Percentiles rank a stretch among this genome's conserved stretches.
Evolutionary conservation across 2,329 filamentous ascomycete species (phyloP).

Genomic region (Coniochaeta sp.): DNA sequence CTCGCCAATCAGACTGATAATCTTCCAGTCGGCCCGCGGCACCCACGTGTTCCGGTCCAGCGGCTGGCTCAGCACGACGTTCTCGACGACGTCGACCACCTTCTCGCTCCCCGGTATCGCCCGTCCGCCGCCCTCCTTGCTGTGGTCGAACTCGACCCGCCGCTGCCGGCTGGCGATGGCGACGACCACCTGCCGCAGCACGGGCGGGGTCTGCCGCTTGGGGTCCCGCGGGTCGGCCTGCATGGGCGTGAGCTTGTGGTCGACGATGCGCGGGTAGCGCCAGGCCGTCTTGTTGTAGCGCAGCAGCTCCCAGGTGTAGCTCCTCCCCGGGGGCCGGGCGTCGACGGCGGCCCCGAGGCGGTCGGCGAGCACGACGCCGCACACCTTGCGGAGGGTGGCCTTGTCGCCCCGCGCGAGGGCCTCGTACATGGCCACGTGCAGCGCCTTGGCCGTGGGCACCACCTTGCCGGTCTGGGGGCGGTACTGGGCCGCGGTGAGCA

Average conservation of each 20-base stretch:
- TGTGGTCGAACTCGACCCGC: slow-evolving; percentile 32
- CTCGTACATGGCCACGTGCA: slow-evolving; percentile 55
- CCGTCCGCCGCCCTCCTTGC: slow-evolving; percentile 20
- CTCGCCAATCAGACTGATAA: slow-evolving; percentile 57
- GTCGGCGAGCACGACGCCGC: slow-evolving; percentile 42
- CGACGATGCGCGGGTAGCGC: slow-evolving; percentile 42
- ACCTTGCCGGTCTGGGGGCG: slow-evolving; percentile 33
- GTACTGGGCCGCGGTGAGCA: slow-evolving; percentile 34
- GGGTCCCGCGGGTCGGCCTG: not conserved
- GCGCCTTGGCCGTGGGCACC: slow-evolving; percentile 44
- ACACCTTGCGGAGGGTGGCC: slow-evolving; percentile 41
- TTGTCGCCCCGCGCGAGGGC: slow-evolving; percentile 54
- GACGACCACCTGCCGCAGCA: slow-evolving; percentile 54
- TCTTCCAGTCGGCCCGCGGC: slow-evolving; percentile 46
- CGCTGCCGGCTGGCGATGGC: slow-evolving; percentile 50
- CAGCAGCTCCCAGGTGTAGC: slow-evolving; percentile 47
- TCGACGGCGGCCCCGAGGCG: slow-evolving; percentile 48
- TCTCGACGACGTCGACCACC: slow-evolving; percentile 52
- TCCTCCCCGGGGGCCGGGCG: slow-evolving; percentile 36
- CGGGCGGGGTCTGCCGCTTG: slow-evolving; percentile 19
- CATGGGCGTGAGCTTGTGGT: slow-evolving; percentile 45
- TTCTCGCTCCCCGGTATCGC: slow-evolving; percentile 39
- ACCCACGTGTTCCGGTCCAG: slow-evolving; percentile 36
- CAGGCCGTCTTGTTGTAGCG: slow-evolving; percentile 31
- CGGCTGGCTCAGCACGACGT: slow-evolving; percentile 52